Evolutionary conservation across 768 basidiomycete species (phyloP).

Genomic region (Trametes villosa): DNA sequence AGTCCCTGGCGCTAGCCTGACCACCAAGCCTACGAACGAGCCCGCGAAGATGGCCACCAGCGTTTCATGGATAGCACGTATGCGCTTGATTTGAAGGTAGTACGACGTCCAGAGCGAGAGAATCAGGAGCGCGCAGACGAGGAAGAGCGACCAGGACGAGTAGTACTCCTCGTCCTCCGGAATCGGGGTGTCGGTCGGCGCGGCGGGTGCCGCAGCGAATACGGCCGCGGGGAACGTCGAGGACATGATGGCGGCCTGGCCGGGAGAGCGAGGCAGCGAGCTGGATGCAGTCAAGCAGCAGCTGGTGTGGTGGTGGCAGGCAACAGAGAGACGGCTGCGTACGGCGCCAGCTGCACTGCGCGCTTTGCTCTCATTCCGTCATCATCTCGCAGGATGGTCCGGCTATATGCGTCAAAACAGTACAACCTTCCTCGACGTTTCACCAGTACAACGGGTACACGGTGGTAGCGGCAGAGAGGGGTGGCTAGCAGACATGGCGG

Average conservation of each 20-base stretch:
- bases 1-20: slow-evolving; percentile 88
- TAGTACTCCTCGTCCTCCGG: slow-evolving; percentile 86
- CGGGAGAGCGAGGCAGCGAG: background rate
- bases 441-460: too few relatives aligned
- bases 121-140: slow-evolving; percentile 90
- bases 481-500: too few relatives aligned
- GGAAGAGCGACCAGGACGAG: slow-evolving; percentile 92
- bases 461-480: too few relatives aligned
- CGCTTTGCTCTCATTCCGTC: slow-evolving; percentile 10
- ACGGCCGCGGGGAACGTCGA: slow-evolving; percentile 21
- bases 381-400: background rate
- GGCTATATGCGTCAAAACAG: too few relatives aligned
- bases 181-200: slow-evolving; percentile 26
- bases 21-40: slow-evolving; percentile 92
- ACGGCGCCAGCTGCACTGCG: slow-evolving; percentile 14
- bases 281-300: slow-evolving; percentile 23
- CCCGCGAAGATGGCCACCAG: slow-evolving; percentile 94
- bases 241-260: slow-evolving; percentile 11
- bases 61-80: slow-evolving; percentile 95
- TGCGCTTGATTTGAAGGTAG: slow-evolving; percentile 96
- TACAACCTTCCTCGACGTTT: too few relatives aligned
- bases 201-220: slow-evolving; percentile 15
- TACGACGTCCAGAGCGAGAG: slow-evolving; percentile 96
- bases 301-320: slow-evolving; percentile 16
- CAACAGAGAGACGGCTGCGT: slow-evolving; percentile 6